Evolutionary conservation across 202 grass and related monocot genomes (phyloP).

Genomic region (Hordeum pubiflorum): DNA sequence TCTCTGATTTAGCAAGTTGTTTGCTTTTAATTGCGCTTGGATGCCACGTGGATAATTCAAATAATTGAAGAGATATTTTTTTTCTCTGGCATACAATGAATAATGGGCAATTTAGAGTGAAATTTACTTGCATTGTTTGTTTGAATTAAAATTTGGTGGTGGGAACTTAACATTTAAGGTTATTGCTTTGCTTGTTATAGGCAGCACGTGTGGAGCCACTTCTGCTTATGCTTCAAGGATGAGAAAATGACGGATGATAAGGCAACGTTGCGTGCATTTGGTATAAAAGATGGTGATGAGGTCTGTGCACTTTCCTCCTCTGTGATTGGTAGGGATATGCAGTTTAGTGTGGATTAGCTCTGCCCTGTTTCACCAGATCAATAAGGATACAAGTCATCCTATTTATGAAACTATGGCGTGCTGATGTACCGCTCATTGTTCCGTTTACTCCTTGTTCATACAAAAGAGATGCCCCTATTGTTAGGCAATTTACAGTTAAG

Average conservation of each 20-base stretch:
- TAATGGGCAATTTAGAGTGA: background rate
- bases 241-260: conserved; percentile 71
- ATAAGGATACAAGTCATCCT: background rate
- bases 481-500: background rate
- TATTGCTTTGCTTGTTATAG: conserved; percentile 39
- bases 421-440: background rate
- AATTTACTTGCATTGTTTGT: background rate
- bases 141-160: background rate
- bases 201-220: conserved; percentile 91
- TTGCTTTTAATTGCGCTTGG: background rate
- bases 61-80: background rate
- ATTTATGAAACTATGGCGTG: background rate
- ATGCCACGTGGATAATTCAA: background rate
- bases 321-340: background rate
- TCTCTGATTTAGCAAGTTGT: background rate
- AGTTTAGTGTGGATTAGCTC: conserved; percentile 27
- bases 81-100: background rate
- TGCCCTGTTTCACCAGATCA: conserved; percentile 6
- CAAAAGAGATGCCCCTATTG: background rate
- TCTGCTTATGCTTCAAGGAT: conserved; percentile 74
- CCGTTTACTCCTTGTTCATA: background rate
- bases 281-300: conserved; percentile 88
- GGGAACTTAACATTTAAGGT: conserved; percentile 16
- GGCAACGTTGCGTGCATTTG: conserved; percentile 49
- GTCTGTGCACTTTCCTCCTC: conserved; percentile 33